These are phyloP conservation scores for Neurospora sp. DNA, from an alignment of 495 filamentous ascomycete species.

Conservation along the genomic window DNA sequence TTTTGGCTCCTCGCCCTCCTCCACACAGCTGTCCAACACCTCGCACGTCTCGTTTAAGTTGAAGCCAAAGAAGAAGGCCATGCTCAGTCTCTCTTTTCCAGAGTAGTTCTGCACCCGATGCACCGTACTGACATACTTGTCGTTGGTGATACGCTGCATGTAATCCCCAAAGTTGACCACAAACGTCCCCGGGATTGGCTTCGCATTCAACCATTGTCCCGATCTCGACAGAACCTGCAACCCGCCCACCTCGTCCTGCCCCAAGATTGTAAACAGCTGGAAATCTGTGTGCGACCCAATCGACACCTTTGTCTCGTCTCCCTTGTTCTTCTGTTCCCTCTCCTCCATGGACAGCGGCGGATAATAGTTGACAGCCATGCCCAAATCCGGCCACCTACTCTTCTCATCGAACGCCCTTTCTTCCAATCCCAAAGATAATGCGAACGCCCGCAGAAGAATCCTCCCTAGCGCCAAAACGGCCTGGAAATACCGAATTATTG, in stretches of 20 bases:
- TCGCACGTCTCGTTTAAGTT: constrained; percentile 37
- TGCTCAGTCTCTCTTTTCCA: constrained; percentile 38
- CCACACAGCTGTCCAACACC: constrained; percentile 43
- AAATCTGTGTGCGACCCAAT: constrained; percentile 55
- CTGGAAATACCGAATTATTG: constrained; percentile 34
- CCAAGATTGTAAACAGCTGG: constrained; percentile 50
- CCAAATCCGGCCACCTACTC: constrained; percentile 34
- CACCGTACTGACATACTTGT: constrained; percentile 48
- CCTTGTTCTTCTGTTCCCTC: neutral
- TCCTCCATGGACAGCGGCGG: constrained; percentile 4
- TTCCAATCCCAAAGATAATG: constrained; percentile 35
- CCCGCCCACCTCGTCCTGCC: constrained; percentile 44
- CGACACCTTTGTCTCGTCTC: constrained; percentile 10
- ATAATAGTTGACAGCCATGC: constrained; percentile 24
- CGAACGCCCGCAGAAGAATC: constrained; percentile 37
- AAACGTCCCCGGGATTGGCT: constrained; percentile 46
- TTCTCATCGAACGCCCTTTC: constrained; percentile 42
- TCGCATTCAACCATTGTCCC: constrained; percentile 47
- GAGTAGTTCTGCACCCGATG: constrained; percentile 47
- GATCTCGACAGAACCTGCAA: constrained; percentile 43
- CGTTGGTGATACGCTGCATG: constrained; percentile 56
- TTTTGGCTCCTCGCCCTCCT: constrained; percentile 38
- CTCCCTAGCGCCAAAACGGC: constrained; percentile 36
- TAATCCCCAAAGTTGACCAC: constrained; percentile 63
- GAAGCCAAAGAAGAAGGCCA: constrained; percentile 51